phyloP scores from a whole-genome alignment of 805 yeast genomes.

The Metschnikowia santaceciliae region DNA sequence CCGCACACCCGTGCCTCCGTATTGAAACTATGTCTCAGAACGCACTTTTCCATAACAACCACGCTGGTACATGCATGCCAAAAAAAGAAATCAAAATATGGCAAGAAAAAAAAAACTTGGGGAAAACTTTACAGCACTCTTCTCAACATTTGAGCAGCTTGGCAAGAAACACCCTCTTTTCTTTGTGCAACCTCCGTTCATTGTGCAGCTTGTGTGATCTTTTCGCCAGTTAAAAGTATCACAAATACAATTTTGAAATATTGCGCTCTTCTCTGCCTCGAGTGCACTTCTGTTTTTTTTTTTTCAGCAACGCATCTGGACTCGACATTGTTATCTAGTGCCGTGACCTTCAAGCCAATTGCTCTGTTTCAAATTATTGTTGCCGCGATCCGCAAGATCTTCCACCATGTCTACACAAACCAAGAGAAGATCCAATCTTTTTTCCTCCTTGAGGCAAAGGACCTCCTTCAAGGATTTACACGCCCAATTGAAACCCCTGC shows the following conservation, averaged over 20 bases:
- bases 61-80: not conserved
- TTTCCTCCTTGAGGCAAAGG: conserved; percentile 10
- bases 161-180: not conserved
- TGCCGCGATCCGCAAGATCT: not conserved
- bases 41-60: not conserved
- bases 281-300: not conserved
- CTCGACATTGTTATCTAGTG: not conserved
- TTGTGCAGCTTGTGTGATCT: too few species aligned
- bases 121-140: not conserved
- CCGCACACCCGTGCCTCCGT: not conserved
- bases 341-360: not conserved
- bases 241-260: not conserved
- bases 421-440: conserved; percentile 10
- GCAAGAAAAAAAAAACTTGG: not conserved
- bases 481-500: conserved; percentile 2
- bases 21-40: not conserved
- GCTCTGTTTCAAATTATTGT: not conserved
- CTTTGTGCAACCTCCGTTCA: not conserved
- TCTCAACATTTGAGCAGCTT: not conserved
- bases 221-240: not conserved
- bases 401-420: not conserved
- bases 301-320: not conserved
- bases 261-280: not conserved
- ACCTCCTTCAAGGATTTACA: conserved; percentile 10
- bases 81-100: not conserved